These are phyloP conservation scores for Celoporthe dispersa DNA, from an alignment of 2,329 filamentous ascomycete species.

Conservation along the genomic window DNA sequence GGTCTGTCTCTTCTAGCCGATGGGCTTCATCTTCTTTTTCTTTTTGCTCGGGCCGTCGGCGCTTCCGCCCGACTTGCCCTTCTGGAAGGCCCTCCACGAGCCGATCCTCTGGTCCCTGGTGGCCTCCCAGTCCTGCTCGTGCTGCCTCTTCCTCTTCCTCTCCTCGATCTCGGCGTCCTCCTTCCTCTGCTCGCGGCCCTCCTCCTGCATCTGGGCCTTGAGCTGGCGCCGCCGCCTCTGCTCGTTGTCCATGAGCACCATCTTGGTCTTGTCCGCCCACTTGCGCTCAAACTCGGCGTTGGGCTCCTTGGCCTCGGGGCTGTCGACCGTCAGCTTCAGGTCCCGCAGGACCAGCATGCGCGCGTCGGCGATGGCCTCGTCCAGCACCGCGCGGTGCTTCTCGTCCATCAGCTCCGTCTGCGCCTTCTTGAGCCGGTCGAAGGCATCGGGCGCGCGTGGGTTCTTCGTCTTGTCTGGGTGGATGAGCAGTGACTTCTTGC, in stretches of 20 bases:
- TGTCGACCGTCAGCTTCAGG: conserved; percentile 89
- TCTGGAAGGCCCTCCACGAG: conserved; percentile 92
- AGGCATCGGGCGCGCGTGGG: conserved; percentile 87
- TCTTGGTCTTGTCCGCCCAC: conserved; percentile 89
- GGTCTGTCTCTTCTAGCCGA: conserved; percentile 49
- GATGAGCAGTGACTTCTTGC: conserved; percentile 97
- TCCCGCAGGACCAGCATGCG: conserved; percentile 94
- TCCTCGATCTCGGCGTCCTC: conserved; percentile 83
- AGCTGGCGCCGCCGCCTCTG: conserved; percentile 80
- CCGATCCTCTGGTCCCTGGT: conserved; percentile 89
- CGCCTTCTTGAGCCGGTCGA: conserved; percentile 94
- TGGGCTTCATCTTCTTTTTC: conserved; percentile 73
- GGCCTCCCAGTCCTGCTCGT: conserved; percentile 94
- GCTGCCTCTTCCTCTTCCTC: conserved; percentile 84
- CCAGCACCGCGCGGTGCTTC: conserved; percentile 82
- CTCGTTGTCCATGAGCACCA: conserved; percentile 93
- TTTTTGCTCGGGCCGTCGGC: conserved; percentile 53
- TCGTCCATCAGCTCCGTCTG: conserved; percentile 92
- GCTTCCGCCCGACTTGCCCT: conserved; percentile 61
- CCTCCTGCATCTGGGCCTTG: conserved; percentile 95
- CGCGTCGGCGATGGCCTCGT: conserved; percentile 95
- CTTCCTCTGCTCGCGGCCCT: conserved; percentile 85
- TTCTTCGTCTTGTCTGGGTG: conserved; percentile 98
- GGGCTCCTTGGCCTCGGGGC: conserved; percentile 80
- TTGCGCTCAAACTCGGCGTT: conserved; percentile 70